These are phyloP conservation scores for Termitomyces sp. DNA, from an alignment of 768 basidiomycete genomes.

Conservation along the genomic window DNA sequence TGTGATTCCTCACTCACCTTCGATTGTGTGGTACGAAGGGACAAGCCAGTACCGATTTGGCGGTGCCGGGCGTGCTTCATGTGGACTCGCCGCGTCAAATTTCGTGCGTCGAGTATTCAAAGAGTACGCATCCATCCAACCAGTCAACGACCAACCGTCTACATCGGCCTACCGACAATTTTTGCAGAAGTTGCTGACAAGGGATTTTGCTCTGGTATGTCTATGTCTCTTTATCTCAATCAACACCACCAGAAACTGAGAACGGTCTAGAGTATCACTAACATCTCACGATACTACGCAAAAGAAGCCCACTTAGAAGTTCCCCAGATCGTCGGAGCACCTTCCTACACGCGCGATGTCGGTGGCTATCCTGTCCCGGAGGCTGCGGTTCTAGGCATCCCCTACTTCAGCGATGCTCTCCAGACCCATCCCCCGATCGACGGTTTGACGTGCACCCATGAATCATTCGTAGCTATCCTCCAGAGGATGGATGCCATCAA, in stretches of 20 bases:
- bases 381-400: neutral
- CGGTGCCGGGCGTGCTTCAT: neutral
- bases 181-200: neutral
- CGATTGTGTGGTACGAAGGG: neutral
- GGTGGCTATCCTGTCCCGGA: accelerated
- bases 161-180: too few species aligned
- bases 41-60: neutral
- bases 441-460: too few species aligned
- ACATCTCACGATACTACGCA: neutral
- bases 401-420: neutral
- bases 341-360: neutral
- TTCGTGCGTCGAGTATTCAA: neutral
- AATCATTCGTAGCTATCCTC: neutral
- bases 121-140: neutral
- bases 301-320: neutral
- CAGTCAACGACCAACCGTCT: too few species aligned
- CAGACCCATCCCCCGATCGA: neutral
- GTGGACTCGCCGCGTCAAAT: slow-evolving; percentile 1
- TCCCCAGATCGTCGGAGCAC: neutral
- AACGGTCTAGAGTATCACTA: neutral
- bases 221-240: neutral
- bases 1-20: too few species aligned
- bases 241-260: neutral
- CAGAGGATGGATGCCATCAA: neutral
- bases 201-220: neutral